These are phyloP conservation scores for Diutina pseudorugosa DNA, from an alignment of 1,139 yeast genomes.

Conservation along the genomic window DNA sequence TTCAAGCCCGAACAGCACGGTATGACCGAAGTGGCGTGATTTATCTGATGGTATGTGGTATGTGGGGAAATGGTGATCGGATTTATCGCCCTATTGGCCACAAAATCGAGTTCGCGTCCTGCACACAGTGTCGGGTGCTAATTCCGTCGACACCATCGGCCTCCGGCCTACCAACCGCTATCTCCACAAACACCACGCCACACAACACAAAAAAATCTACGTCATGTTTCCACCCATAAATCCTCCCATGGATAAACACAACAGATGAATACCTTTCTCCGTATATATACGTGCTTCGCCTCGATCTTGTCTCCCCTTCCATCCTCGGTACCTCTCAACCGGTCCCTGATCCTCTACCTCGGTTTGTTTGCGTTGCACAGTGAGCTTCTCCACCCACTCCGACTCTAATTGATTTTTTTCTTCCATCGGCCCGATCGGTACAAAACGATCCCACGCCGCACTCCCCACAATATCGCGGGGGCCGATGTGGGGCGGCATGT, in stretches of 20 bases:
- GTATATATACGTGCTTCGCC: too few relatives aligned
- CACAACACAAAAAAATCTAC: not conserved
- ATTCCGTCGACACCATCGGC: not conserved
- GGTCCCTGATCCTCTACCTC: too few relatives aligned
- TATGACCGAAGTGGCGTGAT: not conserved
- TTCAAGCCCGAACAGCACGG: conserved; percentile 33
- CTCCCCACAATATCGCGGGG: not conserved
- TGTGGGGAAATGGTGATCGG: not conserved
- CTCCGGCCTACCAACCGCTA: not conserved
- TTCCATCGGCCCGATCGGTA: not conserved
- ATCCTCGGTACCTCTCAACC: too few relatives aligned
- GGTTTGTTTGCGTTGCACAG: too few relatives aligned
- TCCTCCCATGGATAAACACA: too few relatives aligned
- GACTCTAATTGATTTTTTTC: too few relatives aligned
- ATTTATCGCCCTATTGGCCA: not conserved
- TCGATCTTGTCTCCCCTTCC: too few relatives aligned
- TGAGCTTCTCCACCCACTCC: too few relatives aligned
- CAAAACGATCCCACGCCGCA: too few relatives aligned
- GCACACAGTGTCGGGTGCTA: not conserved
- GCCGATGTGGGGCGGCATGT: not conserved
- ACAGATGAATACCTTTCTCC: too few relatives aligned
- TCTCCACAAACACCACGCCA: not conserved
- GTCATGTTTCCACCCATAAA: too few relatives aligned
- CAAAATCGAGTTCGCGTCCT: not conserved
- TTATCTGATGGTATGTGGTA: too few relatives aligned